Conservation (phyloP, 306 rosid genomes). For the Notholithocarpus densiflorus region DNA sequence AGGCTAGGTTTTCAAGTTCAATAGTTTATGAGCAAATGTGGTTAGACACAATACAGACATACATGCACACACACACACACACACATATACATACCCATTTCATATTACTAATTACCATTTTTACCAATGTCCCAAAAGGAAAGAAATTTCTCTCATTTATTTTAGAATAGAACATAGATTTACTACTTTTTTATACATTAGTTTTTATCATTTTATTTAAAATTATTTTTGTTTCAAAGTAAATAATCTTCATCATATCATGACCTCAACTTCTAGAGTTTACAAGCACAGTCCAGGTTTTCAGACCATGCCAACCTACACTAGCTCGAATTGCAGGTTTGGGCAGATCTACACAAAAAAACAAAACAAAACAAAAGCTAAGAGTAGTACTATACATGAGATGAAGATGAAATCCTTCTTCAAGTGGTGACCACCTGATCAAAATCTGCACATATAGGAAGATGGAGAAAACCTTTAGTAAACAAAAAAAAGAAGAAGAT, state of each 20-base stretch:
- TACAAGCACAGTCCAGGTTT: not conserved
- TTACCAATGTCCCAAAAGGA: not conserved
- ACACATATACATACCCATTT: not conserved
- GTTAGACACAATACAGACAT: not conserved
- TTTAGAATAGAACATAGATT: not conserved
- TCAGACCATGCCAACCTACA: slow-evolving; percentile 14
- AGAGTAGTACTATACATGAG: slow-evolving; percentile 51
- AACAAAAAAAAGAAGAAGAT: slow-evolving; percentile 3
- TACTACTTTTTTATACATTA: not conserved
- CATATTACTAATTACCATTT: not conserved
- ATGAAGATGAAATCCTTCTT: slow-evolving; percentile 81
- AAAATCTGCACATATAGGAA: slow-evolving; percentile 57
- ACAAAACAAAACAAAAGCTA: slow-evolving; percentile 4
- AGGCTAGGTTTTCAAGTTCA: slow-evolving; percentile 7
- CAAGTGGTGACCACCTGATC: slow-evolving; percentile 56
- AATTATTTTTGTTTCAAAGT: not conserved
- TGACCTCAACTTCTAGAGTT: slow-evolving; percentile 1
- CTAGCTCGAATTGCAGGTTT: slow-evolving; percentile 17
- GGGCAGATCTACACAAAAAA: not conserved
- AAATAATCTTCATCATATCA: not conserved
- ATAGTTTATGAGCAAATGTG: slow-evolving; percentile 9
- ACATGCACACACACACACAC: no score
- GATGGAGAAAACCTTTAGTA: slow-evolving; percentile 9
- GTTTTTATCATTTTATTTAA: not conserved
- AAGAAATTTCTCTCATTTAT: not conserved